A percentile compares a stretch with the other conserved stretches of the same genome.
These are phyloP conservation scores for Hygrophila difformis DNA, from an alignment of 257 asterid species.

Conservation along the genomic window DNA sequence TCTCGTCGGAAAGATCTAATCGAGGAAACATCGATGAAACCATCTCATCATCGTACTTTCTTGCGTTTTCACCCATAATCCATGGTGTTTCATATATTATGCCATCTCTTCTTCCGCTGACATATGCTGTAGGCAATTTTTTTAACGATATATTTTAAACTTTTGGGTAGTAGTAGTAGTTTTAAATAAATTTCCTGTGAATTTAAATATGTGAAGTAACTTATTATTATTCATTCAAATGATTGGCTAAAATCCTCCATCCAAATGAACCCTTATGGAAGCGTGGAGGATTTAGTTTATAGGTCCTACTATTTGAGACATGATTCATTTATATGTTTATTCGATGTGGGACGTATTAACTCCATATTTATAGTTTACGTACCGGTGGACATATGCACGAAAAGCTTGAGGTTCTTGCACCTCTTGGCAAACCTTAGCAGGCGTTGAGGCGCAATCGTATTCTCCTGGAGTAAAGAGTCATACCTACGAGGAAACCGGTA, in stretches of 20 bases:
- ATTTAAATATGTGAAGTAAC: too few relatives aligned
- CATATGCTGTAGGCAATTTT: slow-evolving; percentile 16
- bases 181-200: too few relatives aligned
- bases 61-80: slow-evolving; percentile 22
- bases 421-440: slow-evolving; percentile 42
- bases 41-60: not conserved
- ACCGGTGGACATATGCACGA: slow-evolving; percentile 38
- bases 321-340: too few relatives aligned
- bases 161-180: too few relatives aligned
- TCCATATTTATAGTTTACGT: too few relatives aligned
- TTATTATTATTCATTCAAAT: too few relatives aligned
- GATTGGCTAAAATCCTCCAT: too few relatives aligned
- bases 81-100: slow-evolving; percentile 19
- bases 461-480: slow-evolving; percentile 29
- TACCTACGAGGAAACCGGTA: slow-evolving; percentile 19
- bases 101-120: slow-evolving; percentile 25
- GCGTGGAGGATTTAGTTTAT: too few relatives aligned
- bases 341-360: not conserved
- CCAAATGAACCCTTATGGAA: too few relatives aligned
- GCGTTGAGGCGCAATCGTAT: slow-evolving; percentile 36
- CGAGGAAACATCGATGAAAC: slow-evolving; percentile 9
- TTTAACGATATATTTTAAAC: too few relatives aligned
- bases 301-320: too few relatives aligned
- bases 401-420: slow-evolving; percentile 39
- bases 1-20: slow-evolving; percentile 21